Evolutionary conservation across 768 basidiomycete species (phyloP), one percentile per base, ranked within the genome.

Genomic region (Thelephora aurantiotincta): DNA sequence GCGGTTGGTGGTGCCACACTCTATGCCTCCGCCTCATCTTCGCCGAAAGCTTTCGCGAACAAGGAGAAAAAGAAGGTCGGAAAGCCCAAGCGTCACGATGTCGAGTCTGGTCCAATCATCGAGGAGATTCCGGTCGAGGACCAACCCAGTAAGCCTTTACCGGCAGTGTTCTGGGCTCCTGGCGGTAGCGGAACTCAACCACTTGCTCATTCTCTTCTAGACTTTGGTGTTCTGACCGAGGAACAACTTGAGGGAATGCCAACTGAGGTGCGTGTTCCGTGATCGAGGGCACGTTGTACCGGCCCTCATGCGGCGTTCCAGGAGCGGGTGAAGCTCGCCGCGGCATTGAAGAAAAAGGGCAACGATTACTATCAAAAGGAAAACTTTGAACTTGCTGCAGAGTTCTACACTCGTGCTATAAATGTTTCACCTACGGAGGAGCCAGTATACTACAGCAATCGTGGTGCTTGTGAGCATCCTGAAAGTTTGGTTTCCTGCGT

Each of bases 381-480:
- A 53, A 73, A 74, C 55, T 86, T 78, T 54, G 59, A 64, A 5
- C 64, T 67, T 38, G 85, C 85, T 9, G 73, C 71, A 22, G 70
- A 77, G 19, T 66, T 74, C 48, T 88, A 89, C 66, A 82, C 82
- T 11, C 75, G 74, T 49, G 86, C 86, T 34, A 87, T 89, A 52
- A 68, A 73, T 42, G 70, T 84, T 16, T 70, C 85, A 3, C 80
- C 85, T 6, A 80, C 77, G 60, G 77, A 81, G 6, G 90, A 94
- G 58, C 82, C 96, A 23, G 89, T 97, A 30, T 99, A 83, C 68
- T 97, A 80, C 74, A 89, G 87, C 65, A 99, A 99, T 65, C 82
- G 96, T 45, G 96, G 94, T 35, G 96, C 96, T 51, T 97, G 94
- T 90, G 50, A 48, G 82, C 70, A 18, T 33, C 19, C 44, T 7